phyloP scores from a whole-genome alignment of 768 basidiomycete species.

The Lepiota brunneoincarnata region DNA sequence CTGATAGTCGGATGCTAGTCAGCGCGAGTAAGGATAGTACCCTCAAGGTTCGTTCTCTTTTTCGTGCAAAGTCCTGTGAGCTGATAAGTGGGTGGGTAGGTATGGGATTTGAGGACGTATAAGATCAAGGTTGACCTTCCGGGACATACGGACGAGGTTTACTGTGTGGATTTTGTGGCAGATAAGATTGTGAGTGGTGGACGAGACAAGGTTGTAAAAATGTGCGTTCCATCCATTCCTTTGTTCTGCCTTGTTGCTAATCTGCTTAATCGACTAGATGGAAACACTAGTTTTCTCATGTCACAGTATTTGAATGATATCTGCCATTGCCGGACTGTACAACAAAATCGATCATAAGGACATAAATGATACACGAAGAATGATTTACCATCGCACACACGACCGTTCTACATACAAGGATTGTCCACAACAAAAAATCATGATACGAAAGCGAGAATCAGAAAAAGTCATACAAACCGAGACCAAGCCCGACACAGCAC shows the following conservation, averaged over 20 bases:
- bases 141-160: conserved; percentile 96
- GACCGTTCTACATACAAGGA: too few species aligned
- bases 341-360: too few species aligned
- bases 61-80: not conserved
- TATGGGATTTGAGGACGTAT: conserved; percentile 96
- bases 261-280: conserved; percentile 12
- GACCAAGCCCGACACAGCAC: too few species aligned
- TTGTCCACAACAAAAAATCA: too few species aligned
- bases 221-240: conserved; percentile 50
- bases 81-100: conserved; percentile 38
- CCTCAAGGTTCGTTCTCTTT: conserved; percentile 65
- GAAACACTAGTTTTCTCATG: conserved; percentile 15
- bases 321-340: too few species aligned
- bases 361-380: too few species aligned
- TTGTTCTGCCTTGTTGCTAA: not conserved
- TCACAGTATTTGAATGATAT: too few species aligned
- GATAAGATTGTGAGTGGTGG: conserved; percentile 99
- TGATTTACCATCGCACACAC: too few species aligned
- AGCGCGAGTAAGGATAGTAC: conserved; percentile 97
- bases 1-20: conserved; percentile 87
- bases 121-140: conserved; percentile 94
- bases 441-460: too few species aligned
- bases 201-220: conserved; percentile 86
- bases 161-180: conserved; percentile 98
- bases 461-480: too few species aligned